These are phyloP conservation scores for Daldinia vernicosa DNA, from an alignment of 495 filamentous ascomycete genomes.

Conservation along the genomic window DNA sequence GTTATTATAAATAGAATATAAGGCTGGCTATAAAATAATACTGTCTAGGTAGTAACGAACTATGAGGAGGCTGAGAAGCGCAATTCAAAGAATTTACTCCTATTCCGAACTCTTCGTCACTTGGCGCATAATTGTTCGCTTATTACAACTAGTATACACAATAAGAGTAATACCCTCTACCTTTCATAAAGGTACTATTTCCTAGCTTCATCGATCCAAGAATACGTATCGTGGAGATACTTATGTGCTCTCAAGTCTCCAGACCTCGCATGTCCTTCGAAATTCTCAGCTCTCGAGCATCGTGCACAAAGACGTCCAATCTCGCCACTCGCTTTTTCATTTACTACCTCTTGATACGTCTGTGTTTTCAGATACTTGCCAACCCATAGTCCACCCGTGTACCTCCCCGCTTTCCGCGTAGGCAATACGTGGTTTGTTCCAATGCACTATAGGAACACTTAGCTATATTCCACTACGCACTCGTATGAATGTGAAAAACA, in stretches of 20 bases:
- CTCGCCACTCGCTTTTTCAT: slow-evolving; percentile 56
- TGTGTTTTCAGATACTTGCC: slow-evolving; percentile 62
- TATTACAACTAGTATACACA: too few relatives aligned
- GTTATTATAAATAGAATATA: not conserved
- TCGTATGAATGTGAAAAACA: not conserved
- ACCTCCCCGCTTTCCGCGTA: slow-evolving; percentile 57
- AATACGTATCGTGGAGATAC: slow-evolving; percentile 52
- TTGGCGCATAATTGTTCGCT: not conserved
- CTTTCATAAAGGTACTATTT: slow-evolving; percentile 10
- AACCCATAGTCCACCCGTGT: slow-evolving; percentile 63
- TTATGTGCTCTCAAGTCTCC: slow-evolving; percentile 57
- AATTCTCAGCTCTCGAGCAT: slow-evolving; percentile 61
- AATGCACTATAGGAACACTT: slow-evolving; percentile 48
- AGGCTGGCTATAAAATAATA: not conserved
- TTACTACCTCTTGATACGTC: slow-evolving; percentile 62
- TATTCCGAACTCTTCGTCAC: not conserved
- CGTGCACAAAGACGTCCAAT: slow-evolving; percentile 62
- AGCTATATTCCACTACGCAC: not conserved
- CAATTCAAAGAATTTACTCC: not conserved
- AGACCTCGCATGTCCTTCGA: slow-evolving; percentile 63
- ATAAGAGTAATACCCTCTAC: not conserved
- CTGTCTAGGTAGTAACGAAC: not conserved
- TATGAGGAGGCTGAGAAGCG: not conserved
- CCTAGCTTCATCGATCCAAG: slow-evolving; percentile 54
- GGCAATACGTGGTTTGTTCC: slow-evolving; percentile 65